Conservation (phyloP, 768 basidiomycete genomes). For the Omphalotus guepiniiformis region DNA sequence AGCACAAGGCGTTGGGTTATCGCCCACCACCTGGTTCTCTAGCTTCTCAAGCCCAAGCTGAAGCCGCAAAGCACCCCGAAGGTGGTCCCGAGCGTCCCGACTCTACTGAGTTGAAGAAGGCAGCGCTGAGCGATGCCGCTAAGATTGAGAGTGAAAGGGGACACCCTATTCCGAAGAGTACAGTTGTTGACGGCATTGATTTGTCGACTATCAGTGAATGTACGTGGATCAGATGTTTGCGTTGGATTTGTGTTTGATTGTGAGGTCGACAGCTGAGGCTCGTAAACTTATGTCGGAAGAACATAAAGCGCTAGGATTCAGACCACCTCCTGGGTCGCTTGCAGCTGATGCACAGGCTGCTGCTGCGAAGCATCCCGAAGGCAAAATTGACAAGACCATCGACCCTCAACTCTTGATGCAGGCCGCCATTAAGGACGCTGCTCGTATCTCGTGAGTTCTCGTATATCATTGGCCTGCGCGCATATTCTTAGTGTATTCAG, state of each 20-base stretch:
- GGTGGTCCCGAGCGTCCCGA: constrained; percentile 5
- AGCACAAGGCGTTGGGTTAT: constrained; percentile 32
- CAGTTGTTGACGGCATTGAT: constrained; percentile 10
- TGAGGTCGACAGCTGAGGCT: constrained; percentile 17
- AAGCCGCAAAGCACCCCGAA: constrained; percentile 27
- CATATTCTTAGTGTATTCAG: neutral
- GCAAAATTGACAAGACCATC: constrained; percentile 4
- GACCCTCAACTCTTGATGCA: constrained; percentile 11
- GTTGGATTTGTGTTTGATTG: neutral
- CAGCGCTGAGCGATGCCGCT: constrained; percentile 12
- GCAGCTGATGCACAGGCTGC: constrained; percentile 28
- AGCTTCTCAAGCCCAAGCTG: constrained; percentile 29
- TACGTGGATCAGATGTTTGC: neutral
- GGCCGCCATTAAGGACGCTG: constrained; percentile 17
- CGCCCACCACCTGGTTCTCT: constrained; percentile 31
- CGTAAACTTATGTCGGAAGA: constrained; percentile 30
- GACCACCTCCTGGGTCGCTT: constrained; percentile 28
- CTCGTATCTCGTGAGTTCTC: constrained; percentile 14
- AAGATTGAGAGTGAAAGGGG: constrained; percentile 13
- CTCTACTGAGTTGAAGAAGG: constrained; percentile 6
- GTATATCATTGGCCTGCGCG: neutral
- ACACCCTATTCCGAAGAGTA: constrained; percentile 6
- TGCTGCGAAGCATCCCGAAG: constrained; percentile 25
- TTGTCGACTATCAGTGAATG: constrained; percentile 11
- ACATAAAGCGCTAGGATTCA: constrained; percentile 29